Percentiles rank a stretch among this genome's conserved stretches.
Evolutionary conservation across 176 grass and related monocot species (phyloP).

Genomic region (Eragrostis curvula): DNA sequence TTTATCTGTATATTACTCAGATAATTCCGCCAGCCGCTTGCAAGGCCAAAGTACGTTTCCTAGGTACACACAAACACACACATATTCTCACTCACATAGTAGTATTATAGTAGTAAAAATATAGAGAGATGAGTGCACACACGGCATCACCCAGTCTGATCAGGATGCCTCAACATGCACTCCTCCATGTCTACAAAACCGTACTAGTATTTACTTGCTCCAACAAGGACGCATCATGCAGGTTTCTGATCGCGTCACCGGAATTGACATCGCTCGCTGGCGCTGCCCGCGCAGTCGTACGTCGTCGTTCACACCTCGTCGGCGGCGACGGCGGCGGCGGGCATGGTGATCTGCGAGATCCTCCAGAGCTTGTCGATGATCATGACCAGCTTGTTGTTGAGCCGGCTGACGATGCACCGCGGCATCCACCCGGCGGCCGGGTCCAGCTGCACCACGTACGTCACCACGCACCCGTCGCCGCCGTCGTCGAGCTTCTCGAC

Average conservation of each 20-base stretch:
- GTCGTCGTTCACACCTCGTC: not conserved
- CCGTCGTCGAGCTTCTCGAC: constrained; percentile 74
- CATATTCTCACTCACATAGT: not conserved
- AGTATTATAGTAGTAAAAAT: not conserved
- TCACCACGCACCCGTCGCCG: constrained; percentile 58
- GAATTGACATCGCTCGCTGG: too few relatives aligned
- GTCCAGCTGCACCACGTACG: constrained; percentile 95
- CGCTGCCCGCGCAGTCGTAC: too few relatives aligned
- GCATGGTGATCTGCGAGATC: constrained; percentile 60
- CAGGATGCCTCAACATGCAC: not conserved
- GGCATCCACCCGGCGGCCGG: constrained; percentile 85
- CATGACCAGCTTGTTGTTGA: constrained; percentile 93
- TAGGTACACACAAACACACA: not conserved
- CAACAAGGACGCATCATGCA: not conserved
- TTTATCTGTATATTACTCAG: not conserved
- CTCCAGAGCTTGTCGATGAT: constrained; percentile 88
- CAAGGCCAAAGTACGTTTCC: not conserved
- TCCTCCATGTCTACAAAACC: constrained; percentile 34
- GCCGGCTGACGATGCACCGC: constrained; percentile 78
- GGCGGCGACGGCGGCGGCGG: not conserved
- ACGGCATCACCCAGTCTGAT: not conserved
- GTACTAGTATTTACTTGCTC: constrained; percentile 37
- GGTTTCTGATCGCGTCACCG: not conserved
- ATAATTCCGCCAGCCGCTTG: not conserved
- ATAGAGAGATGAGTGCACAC: too few relatives aligned